Conservation (phyloP, 768 basidiomycete species). For the Russula compacta region DNA sequence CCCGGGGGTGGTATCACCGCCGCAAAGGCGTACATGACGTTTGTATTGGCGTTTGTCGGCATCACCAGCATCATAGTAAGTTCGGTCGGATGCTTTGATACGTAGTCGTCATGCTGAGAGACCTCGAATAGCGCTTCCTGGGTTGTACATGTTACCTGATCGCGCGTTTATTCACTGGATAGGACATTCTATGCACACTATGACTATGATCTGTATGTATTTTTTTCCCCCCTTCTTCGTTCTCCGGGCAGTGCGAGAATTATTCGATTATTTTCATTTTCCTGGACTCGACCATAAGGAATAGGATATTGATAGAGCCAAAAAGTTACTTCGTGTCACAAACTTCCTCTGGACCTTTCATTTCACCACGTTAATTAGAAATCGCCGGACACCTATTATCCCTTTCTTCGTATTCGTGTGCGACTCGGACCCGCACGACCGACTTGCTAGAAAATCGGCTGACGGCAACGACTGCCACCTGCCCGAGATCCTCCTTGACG, state of each 20-base stretch:
- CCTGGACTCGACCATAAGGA: neutral
- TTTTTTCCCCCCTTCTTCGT: neutral
- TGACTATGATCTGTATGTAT: neutral
- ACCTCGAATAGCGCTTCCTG: constrained; percentile 38
- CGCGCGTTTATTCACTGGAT: constrained; percentile 44
- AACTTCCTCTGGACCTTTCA: neutral
- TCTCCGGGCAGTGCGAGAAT: neutral
- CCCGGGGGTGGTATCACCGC: constrained; percentile 38
- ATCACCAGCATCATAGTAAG: constrained; percentile 59
- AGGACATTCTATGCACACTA: constrained; percentile 5
- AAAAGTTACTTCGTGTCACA: neutral
- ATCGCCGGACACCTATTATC: neutral
- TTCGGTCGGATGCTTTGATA: neutral
- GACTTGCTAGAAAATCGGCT: no score
- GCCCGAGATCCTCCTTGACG: no score
- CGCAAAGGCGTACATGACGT: constrained; percentile 68
- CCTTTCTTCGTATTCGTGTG: neutral
- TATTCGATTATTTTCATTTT: neutral
- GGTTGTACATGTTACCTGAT: constrained; percentile 50
- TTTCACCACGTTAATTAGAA: neutral
- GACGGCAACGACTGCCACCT: no score
- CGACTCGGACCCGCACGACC: no score
- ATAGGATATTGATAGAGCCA: neutral
- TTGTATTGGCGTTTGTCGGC: constrained; percentile 75
- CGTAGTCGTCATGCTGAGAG: constrained; percentile 16